Conservation (phyloP, 106 monocot species). For the Platanthera zijinensis region DNA sequence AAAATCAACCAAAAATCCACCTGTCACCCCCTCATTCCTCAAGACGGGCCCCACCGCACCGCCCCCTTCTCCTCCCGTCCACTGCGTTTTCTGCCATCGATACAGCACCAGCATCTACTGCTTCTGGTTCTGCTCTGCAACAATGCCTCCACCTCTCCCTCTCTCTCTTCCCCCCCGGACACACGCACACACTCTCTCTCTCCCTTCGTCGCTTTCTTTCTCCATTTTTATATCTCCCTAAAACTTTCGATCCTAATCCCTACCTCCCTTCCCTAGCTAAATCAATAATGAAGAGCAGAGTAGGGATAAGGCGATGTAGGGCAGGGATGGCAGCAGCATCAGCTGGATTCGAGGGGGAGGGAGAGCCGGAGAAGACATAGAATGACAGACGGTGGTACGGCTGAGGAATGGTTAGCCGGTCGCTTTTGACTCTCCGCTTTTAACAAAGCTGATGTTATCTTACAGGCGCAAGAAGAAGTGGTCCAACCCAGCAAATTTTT, state of each 20-base stretch:
- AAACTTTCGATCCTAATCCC: not conserved
- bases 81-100: not conserved
- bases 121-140: not conserved
- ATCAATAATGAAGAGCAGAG: conserved; percentile 6
- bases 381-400: conserved; percentile 11
- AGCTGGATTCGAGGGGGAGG: conserved; percentile 19
- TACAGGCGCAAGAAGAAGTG: not conserved
- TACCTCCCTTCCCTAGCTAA: not conserved
- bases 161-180: not conserved
- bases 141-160: not conserved
- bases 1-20: not conserved
- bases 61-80: not conserved
- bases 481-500: not conserved
- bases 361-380: not conserved
- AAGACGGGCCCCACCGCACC: not conserved
- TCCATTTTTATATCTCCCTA: not conserved
- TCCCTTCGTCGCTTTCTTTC: not conserved
- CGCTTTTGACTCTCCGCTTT: conserved; percentile 27
- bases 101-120: not conserved
- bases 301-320: not conserved
- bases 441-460: conserved; percentile 24
- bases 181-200: not conserved
- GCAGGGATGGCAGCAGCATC: not conserved
- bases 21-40: not conserved
- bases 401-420: conserved; percentile 13